Base-by-base conservation (phyloP, 1,139 yeast species). In the Nakaseomyces bracarensis region DNA sequence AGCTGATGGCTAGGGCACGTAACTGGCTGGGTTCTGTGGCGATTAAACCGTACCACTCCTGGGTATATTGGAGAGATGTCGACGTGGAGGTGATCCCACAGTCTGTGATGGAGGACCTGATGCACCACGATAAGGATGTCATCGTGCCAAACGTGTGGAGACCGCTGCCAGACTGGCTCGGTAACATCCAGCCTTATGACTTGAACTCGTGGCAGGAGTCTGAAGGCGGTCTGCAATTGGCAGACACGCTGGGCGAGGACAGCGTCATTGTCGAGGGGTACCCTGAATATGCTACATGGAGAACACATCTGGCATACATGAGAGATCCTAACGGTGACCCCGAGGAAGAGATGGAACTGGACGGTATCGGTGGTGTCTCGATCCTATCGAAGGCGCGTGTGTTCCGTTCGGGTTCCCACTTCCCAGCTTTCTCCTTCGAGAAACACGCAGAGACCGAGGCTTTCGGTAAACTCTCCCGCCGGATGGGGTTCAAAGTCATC, bases 11-110 rank as follows among this genome's bases (percentile, higher is more conserved):
- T 1, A 70, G 93, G 46, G 95, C 95, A 3, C 71, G 96, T 61
- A 86, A 86, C 61, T 86, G 94, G 93, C 67, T 86, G 41, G 75
- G 89, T 3, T 72, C 85, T 1, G 74, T 77, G 36, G 87, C 95
- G 1, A 66, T 86, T 48, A 75, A 79, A 54, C 87, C 95, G 1
- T 81, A 84, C 56, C 96, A 86, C 62, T 80, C 93, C 2, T 86
- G 95, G 95, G 95, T 86, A 10, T 82, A 84, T 59, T 86, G 96
- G 96, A 72, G 95, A 63, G 96, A 86, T 61, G 95, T 79, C 2
- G 96, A 86, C 60, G 80, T 86, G 43, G 95, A 84, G 54, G 74
- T 85, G 21, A 78, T 85, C 53, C 94, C 95, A 0, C 83, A 85
- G 14, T 70, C 81, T 36, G 81, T 86, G 38, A 75, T 86, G 49